Conservation (phyloP, 805 yeast genomes). For the Schwanniomyces pseudopolymorphus region DNA sequence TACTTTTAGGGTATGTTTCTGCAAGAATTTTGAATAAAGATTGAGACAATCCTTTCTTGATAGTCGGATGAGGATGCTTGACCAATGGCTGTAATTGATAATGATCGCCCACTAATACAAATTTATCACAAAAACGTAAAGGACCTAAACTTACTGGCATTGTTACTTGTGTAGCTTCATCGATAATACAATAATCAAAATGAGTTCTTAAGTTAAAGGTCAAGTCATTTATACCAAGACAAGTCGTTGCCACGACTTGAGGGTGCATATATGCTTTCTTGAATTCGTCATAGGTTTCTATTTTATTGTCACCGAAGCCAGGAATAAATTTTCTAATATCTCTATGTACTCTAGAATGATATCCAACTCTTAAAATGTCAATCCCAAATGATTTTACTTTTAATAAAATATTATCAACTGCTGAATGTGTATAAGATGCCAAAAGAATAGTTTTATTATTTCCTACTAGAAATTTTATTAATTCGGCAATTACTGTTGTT, state of each 20-base stretch:
- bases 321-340: conserved; percentile 56
- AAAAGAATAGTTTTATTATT: conserved; percentile 68
- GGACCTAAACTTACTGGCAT: conserved; percentile 93
- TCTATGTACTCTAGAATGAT: conserved; percentile 57
- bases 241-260: conserved; percentile 84
- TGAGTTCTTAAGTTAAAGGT: conserved; percentile 50
- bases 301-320: conserved; percentile 28
- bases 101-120: conserved; percentile 95
- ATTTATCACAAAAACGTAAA: conserved; percentile 68
- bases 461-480: conserved; percentile 60
- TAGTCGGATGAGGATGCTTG: conserved; percentile 54
- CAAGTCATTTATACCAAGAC: conserved; percentile 71
- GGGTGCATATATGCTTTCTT: conserved; percentile 50
- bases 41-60: conserved; percentile 63
- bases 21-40: conserved; percentile 78
- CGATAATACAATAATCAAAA: conserved; percentile 92
- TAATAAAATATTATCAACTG: conserved; percentile 87
- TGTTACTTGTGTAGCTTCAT: conserved; percentile 95
- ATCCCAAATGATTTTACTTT: conserved; percentile 50
- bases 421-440: conserved; percentile 91
- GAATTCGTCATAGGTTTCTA: conserved; percentile 47
- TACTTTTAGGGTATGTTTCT: conserved; percentile 68
- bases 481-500: conserved; percentile 69
- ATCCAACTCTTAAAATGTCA: conserved; percentile 66
- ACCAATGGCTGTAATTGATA: conserved; percentile 90